Base-by-base conservation (phyloP, 2,329 filamentous ascomycete species). In the Claviceps pazoutovae region DNA sequence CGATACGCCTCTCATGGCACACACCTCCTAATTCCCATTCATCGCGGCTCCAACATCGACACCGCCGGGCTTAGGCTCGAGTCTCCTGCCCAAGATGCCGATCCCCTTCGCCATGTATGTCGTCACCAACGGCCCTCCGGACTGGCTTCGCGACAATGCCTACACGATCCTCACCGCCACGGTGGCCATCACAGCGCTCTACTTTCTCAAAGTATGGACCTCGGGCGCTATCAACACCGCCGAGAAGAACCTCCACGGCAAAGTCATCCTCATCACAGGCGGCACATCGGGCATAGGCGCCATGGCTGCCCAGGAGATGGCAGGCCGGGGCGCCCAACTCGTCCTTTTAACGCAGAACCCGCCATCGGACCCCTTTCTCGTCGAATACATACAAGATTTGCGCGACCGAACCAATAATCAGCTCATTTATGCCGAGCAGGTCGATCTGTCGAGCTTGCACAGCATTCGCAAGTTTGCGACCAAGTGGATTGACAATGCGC, bases 401-500 rank as follows among this genome's bases (percentile, higher is more conserved):
- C 84, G 94, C 51, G 73, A 76, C 30, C 74, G 76, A 51, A 88
- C 88, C 7, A 76, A 79, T 36, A 97, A 97, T 69, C 75, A 90
- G 53, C 75, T 98, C 62, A 88, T 98, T 59, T 97, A 95, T 61
- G 89, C 93, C 54, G 93, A 98, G 67, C 87, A 95, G 68, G 88
- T 95, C 60, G 89, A 98, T 63, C 79, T 98, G 30, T 72, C 84
- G 13, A 91, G 85, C 16, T 74, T 98, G n/a, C 82, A 95, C 66
- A 94, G 87, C 66, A 84, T 98, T 60, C 86, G 93, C 41, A 77
- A 83, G 56, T 98, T 98, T 65, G 93, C 93, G 13, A 98, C 93
- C 0, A 91, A 88, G 71, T 98, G 94, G 91, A 88, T 98, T 58
- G 91, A 98, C 67, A 97, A 96, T 66, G 80, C 86, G 21, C 91